phyloP scores from a whole-genome alignment of 1,284 basidiomycete species.

The Ganoderma meredithae region DNA sequence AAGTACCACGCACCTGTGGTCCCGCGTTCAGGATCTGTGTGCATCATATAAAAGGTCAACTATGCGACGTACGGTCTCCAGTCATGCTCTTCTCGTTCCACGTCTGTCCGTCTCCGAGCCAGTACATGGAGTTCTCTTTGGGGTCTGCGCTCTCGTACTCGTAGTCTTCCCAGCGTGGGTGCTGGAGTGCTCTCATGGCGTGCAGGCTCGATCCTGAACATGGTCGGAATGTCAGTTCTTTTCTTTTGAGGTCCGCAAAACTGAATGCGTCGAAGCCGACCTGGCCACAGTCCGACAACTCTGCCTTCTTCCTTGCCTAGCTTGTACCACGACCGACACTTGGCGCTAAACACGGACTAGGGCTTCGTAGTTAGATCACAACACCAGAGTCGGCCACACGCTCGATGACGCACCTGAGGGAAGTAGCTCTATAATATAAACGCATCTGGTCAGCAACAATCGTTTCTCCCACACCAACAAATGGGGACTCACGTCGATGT shows the following conservation, averaged over 20 bases:
- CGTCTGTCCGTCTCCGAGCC: slow-evolving; percentile 65
- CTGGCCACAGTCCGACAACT: slow-evolving; percentile 66
- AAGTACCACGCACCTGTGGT: slow-evolving; percentile 57
- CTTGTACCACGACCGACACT: slow-evolving; percentile 75
- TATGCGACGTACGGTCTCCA: slow-evolving; percentile 53
- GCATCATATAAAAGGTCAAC: not conserved
- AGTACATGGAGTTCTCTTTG: slow-evolving; percentile 57
- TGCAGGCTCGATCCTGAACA: slow-evolving; percentile 59
- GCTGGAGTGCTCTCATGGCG: slow-evolving; percentile 52
- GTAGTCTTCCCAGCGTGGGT: slow-evolving; percentile 74
- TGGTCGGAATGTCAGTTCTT: no score
- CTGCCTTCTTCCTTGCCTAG: slow-evolving; percentile 63
- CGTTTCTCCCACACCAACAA: not conserved
- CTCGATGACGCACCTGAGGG: not conserved
- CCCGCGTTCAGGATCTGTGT: not conserved
- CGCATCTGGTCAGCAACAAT: not conserved
- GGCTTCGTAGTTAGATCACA: not conserved
- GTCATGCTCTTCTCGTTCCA: slow-evolving; percentile 49
- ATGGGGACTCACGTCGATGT: slow-evolving; percentile 11
- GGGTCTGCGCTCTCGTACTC: slow-evolving; percentile 58
- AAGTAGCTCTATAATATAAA: slow-evolving; percentile 12
- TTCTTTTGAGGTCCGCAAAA: no score
- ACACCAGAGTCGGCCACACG: no score
- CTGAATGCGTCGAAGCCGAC: no score
- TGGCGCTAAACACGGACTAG: slow-evolving; percentile 65